Conservation (phyloP, 768 basidiomycete genomes). For the Russula abietina region DNA sequence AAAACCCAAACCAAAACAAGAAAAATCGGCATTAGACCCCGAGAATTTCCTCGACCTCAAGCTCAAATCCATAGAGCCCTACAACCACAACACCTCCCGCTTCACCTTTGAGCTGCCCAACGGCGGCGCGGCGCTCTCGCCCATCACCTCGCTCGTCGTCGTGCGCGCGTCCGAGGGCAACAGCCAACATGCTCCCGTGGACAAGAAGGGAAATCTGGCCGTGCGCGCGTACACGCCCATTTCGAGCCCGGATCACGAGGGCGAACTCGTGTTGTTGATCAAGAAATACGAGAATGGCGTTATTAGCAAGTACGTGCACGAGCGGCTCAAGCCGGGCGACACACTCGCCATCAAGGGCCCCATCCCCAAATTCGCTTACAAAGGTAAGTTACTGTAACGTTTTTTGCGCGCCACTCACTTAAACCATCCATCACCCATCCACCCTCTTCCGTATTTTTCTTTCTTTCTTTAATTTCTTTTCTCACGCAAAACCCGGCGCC, state of each 20-base stretch:
- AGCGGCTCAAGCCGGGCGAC: constrained; percentile 70
- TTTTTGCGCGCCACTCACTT: neutral
- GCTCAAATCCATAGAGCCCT: constrained; percentile 72
- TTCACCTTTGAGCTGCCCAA: constrained; percentile 79
- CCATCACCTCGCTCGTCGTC: constrained; percentile 71
- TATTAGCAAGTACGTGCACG: constrained; percentile 77
- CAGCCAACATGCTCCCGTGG: constrained; percentile 37
- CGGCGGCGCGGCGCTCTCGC: constrained; percentile 69
- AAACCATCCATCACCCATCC: no score
- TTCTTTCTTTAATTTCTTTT: neutral
- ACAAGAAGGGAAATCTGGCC: constrained; percentile 80
- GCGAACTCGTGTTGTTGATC: constrained; percentile 73
- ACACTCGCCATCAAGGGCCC: constrained; percentile 87
- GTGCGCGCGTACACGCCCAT: constrained; percentile 92
- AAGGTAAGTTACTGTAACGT: no score
- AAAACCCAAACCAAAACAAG: constrained; percentile 35
- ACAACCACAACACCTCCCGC: constrained; percentile 92
- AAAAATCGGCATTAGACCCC: constrained; percentile 69
- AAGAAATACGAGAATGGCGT: constrained; percentile 83
- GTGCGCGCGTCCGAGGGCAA: constrained; percentile 66
- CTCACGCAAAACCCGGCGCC: no score
- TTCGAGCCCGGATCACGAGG: constrained; percentile 66
- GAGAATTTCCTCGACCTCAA: constrained; percentile 74
- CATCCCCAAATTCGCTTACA: constrained; percentile 79
- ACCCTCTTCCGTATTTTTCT: no score